Conservation (phyloP, 345 rosid genomes). For the Citrus sp. region DNA sequence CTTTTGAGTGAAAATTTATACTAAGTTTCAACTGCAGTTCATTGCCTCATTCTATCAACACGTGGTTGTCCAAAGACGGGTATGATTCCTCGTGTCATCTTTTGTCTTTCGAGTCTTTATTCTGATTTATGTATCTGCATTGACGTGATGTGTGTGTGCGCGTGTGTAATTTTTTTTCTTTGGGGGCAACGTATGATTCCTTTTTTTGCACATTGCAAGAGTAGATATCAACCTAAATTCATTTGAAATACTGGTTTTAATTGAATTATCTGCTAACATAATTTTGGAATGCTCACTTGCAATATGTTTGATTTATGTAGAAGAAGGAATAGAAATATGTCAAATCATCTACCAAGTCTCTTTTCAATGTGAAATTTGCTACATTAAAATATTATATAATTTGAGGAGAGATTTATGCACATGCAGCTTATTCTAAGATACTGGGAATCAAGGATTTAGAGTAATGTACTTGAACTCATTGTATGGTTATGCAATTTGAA, state of each 20-base stretch:
- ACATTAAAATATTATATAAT: neutral
- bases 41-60: constrained; percentile 88
- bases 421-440: neutral
- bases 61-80: constrained; percentile 88
- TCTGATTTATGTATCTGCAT: neutral
- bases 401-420: neutral
- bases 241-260: neutral
- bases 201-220: neutral
- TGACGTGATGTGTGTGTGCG: no score
- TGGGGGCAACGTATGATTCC: neutral
- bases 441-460: neutral
- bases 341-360: neutral
- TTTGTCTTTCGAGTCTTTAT: neutral
- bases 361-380: neutral
- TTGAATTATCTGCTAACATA: neutral
- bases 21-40: constrained; percentile 54
- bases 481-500: neutral
- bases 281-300: neutral
- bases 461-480: neutral
- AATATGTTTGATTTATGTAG: neutral
- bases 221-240: neutral
- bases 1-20: constrained; percentile 3
- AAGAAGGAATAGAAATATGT: neutral
- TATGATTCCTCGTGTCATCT: constrained; percentile 31
- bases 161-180: no score